Evolutionary conservation across 129 eudicot genomes (phyloP), one percentile per base, ranked within the genome.

Genomic region (Helichrysum umbraculigerum): DNA sequence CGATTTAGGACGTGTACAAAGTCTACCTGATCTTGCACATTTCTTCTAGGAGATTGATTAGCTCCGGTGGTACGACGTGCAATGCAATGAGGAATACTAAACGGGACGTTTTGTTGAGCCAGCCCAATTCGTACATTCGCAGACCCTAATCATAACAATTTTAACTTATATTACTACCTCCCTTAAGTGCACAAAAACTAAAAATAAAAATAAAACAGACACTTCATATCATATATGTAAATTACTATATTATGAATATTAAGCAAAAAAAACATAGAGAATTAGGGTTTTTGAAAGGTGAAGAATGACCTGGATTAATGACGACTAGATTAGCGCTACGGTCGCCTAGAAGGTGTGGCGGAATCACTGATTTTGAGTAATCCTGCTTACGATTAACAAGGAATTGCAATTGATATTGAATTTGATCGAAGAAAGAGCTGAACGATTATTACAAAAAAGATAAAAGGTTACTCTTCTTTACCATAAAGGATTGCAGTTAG

Each of bases 241-340:
- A 21, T 54, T 20, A 19, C 62, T 51, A 5, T 14, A 19, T 5
- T 15, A 29, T 35, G 28, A 44, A 57, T 57, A 57, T 8, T 4
- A 56, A 56, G 25, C 21, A 1, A 56, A n/a, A n/a, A 5, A 54
- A 19, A n/a, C 8, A 57, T 19, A 8, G 11, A 54, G n/a, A 51
- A 50, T 57, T 74, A 81, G 88, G 83, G 82, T 79, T 86, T 86
- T 29, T 4, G 12, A 39, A n/a, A 33, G 19, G 11, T 19, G 11
- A 64, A 64, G 22, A 54, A 32, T 19, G 9, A 94, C 99, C 99
- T 86, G 96, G 97, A 76, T 91, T 95, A 78, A 95, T 86, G 87
- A 95, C 88, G 79, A 95, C 90, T 47, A 95, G 86, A 73, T 95
- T 86, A 81, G 99, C 82, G 85, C 92, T 92, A 4, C 97, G 93